Evolutionary conservation across 305 asterid genomes (phyloP).

Genomic region (Fraxinus greggii): DNA sequence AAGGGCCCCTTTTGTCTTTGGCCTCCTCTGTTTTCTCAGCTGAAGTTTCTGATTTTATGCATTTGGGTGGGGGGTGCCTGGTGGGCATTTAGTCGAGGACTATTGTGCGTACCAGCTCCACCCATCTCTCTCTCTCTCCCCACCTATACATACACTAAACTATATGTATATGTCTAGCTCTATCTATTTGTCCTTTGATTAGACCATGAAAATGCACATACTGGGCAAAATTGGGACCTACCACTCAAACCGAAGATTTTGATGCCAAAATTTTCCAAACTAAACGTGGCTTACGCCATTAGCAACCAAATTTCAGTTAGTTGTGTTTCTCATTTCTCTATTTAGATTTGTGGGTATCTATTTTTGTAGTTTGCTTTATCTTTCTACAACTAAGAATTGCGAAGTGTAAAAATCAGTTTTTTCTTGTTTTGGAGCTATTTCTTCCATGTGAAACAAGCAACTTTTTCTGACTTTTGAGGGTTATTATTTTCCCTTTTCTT

Average conservation of each 20-base stretch:
- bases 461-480: slow-evolving; percentile 17
- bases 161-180: slow-evolving; percentile 9
- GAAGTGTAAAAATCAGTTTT: slow-evolving; percentile 22
- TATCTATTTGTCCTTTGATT: not conserved
- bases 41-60: slow-evolving; percentile 11
- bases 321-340: slow-evolving; percentile 12
- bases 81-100: slow-evolving; percentile 21
- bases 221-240: slow-evolving; percentile 29
- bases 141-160: slow-evolving; percentile 7
- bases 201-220: slow-evolving; percentile 36
- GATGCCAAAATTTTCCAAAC: not conserved
- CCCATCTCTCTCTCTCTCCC: slow-evolving; percentile 16
- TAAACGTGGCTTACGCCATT: slow-evolving; percentile 39
- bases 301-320: slow-evolving; percentile 12
- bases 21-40: slow-evolving; percentile 1
- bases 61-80: not conserved
- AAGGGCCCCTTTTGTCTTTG: slow-evolving; percentile 25
- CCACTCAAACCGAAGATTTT: slow-evolving; percentile 1
- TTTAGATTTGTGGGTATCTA: slow-evolving; percentile 1
- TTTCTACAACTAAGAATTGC: not conserved
- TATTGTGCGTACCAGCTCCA: slow-evolving; percentile 21
- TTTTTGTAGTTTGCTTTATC: not conserved
- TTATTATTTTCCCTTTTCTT: slow-evolving; percentile 32
- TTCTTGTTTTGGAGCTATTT: slow-evolving; percentile 28
- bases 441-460: slow-evolving; percentile 8